Evolutionary conservation across 83 land plant species (phyloP).

Genomic region (Thuja plicata): DNA sequence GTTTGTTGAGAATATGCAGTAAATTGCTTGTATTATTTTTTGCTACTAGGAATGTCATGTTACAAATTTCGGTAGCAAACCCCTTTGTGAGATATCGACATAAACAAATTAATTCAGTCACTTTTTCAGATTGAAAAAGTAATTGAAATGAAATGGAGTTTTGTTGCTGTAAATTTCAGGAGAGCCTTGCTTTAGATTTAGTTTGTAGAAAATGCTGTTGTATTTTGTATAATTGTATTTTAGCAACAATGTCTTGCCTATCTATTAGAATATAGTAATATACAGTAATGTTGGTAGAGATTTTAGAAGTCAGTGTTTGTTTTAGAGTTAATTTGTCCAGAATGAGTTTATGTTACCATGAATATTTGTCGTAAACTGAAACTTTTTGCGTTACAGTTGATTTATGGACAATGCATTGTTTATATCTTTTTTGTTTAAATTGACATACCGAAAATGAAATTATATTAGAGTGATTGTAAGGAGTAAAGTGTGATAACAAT

Average conservation of each 20-base stretch:
- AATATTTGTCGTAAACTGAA: neutral
- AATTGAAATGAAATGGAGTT: neutral
- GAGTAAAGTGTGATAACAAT: neutral
- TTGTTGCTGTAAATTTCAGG: slow-evolving; percentile 4
- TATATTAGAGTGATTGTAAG: neutral
- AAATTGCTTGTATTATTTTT: too few relatives aligned
- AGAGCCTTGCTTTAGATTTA: neutral
- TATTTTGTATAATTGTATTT: neutral
- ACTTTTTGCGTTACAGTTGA: neutral
- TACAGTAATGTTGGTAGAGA: neutral
- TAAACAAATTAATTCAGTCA: neutral
- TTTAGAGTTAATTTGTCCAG: neutral
- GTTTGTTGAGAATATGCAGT: neutral
- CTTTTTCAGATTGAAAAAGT: neutral
- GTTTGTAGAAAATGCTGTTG: neutral
- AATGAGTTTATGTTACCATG: neutral
- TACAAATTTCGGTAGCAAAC: neutral
- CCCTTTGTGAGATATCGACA: neutral
- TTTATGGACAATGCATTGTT: neutral
- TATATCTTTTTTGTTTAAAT: neutral
- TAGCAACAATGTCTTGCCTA: neutral
- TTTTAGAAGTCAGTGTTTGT: neutral
- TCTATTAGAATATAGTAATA: neutral
- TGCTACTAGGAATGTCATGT: neutral
- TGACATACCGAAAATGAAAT: neutral